These are phyloP conservation scores for Scenedesmus sp. DNA, from an alignment of 163 green algal genomes.

Conservation along the genomic window DNA sequence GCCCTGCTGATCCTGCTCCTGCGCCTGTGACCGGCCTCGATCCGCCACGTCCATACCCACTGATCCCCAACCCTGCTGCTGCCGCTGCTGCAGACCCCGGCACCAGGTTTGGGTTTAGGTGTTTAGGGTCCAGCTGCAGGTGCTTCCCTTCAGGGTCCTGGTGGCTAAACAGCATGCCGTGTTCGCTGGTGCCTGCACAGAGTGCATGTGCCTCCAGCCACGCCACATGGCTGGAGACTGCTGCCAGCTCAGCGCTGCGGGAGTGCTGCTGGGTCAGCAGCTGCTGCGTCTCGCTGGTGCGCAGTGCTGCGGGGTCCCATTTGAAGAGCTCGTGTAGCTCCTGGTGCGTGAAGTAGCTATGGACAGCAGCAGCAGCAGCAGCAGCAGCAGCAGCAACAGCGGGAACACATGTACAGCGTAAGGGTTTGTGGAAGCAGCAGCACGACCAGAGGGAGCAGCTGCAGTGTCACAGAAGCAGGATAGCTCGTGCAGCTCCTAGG, in stretches of 20 bases:
- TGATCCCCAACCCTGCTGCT: constrained; percentile 3
- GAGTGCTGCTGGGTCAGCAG: constrained; percentile 83
- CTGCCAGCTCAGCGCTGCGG: constrained; percentile 1
- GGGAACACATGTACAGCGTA: no score
- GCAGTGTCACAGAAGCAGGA: background rate
- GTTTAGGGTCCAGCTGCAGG: background rate
- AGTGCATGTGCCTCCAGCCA: background rate
- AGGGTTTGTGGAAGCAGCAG: no score
- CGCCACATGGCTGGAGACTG: background rate
- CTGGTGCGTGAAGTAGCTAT: constrained; percentile 73
- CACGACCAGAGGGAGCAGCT: no score
- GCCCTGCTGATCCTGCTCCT: background rate
- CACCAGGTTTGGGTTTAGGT: background rate
- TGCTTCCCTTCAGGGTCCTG: constrained; percentile 45
- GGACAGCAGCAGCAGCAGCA: background rate
- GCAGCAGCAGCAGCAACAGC: background rate
- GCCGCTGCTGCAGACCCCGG: background rate
- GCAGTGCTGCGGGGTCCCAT: constrained; percentile 72
- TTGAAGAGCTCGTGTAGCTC: constrained; percentile 91
- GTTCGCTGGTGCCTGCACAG: constrained; percentile 80
- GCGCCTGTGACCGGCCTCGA: background rate
- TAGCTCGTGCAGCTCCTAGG: no score
- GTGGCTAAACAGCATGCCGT: constrained; percentile 84
- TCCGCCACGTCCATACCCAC: background rate
- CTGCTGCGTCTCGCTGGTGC: constrained; percentile 74